Conservation (phyloP, 2,329 filamentous ascomycete species). For the Colletotrichum costaricense region DNA sequence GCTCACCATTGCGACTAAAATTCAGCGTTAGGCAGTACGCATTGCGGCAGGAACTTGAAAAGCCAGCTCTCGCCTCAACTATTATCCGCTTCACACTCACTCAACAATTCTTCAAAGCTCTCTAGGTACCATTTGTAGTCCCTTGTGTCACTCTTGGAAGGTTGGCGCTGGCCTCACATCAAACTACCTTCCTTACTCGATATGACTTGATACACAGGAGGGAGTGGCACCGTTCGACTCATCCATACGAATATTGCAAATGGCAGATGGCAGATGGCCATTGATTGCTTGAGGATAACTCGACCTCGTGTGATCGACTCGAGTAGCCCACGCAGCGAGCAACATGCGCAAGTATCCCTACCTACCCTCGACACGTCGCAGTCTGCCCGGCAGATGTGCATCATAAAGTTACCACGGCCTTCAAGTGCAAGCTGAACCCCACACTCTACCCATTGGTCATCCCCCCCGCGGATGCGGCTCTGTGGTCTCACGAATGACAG, state of each 20-base stretch:
- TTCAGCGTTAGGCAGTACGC: not conserved
- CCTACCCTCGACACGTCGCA: not conserved
- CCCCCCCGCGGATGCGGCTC: not conserved
- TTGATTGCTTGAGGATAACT: not conserved
- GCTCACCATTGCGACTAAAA: not conserved
- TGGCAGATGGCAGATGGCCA: too few relatives aligned
- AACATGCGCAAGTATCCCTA: not conserved
- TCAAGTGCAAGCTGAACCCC: not conserved
- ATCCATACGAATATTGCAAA: not conserved
- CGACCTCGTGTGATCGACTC: not conserved
- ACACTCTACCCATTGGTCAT: not conserved
- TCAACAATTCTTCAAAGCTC: not conserved
- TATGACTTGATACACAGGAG: not conserved
- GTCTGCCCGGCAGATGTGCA: not conserved
- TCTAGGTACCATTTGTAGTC: not conserved
- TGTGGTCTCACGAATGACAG: not conserved
- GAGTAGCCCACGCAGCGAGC: not conserved
- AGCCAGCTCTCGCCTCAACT: slow-evolving; percentile 4
- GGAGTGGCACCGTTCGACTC: not conserved
- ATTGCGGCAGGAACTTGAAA: not conserved
- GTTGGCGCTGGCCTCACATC: not conserved
- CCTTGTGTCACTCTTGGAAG: slow-evolving; percentile 3
- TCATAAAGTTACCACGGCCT: not conserved
- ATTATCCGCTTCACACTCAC: too few relatives aligned
- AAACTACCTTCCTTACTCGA: not conserved